phyloP scores from a whole-genome alignment of 495 filamentous ascomycete genomes.

The Aspergillus ellipticus region DNA sequence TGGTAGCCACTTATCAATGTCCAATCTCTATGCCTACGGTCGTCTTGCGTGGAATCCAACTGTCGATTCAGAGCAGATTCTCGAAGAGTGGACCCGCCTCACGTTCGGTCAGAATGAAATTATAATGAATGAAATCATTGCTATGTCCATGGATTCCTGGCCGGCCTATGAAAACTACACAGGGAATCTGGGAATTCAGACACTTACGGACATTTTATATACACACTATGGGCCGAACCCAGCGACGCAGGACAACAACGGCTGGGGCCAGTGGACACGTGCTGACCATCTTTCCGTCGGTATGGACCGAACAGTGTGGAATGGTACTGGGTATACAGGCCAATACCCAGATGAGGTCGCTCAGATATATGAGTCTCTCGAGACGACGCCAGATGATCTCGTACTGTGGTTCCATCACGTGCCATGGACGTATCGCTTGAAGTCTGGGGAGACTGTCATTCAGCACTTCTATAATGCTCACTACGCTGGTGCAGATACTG shows the following conservation, averaged over 20 bases:
- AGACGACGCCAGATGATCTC: conserved; percentile 65
- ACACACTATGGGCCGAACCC: conserved; percentile 68
- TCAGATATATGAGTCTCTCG: conserved; percentile 52
- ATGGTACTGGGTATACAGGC: conserved; percentile 61
- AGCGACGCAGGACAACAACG: conserved; percentile 61
- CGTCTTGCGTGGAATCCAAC: conserved; percentile 60
- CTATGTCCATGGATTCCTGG: conserved; percentile 68
- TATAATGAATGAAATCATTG: conserved; percentile 55
- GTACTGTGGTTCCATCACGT: conserved; percentile 77
- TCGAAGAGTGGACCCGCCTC: conserved; percentile 63
- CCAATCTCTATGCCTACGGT: conserved; percentile 70
- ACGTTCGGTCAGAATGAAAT: conserved; percentile 55
- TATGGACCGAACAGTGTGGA: conserved; percentile 68
- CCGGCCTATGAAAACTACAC: conserved; percentile 67
- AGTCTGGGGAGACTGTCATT: conserved; percentile 66
- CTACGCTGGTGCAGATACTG: conserved; percentile 58
- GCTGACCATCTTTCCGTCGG: conserved; percentile 57
- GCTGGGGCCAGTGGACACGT: conserved; percentile 72
- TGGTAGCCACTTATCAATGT: conserved; percentile 64
- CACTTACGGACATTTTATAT: conserved; percentile 63
- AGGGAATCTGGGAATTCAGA: conserved; percentile 69
- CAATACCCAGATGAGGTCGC: conserved; percentile 63
- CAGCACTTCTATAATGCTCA: conserved; percentile 75
- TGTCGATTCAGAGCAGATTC: conserved; percentile 39
- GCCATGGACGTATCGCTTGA: conserved; percentile 59